These are phyloP conservation scores for Starmera quercuum DNA, from an alignment of 805 yeast species.

Conservation along the genomic window DNA sequence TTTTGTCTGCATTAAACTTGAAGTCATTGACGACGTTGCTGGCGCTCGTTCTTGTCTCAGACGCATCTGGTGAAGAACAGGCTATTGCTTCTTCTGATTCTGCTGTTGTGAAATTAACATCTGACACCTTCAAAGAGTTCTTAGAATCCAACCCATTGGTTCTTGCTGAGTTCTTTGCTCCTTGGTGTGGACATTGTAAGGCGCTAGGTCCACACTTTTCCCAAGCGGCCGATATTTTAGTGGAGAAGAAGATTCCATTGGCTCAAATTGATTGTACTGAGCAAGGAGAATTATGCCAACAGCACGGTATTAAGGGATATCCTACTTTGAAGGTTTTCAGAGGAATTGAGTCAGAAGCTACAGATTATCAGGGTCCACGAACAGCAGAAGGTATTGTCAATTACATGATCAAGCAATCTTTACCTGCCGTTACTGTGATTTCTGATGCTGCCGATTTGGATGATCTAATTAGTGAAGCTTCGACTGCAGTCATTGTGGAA, in stretches of 20 bases:
- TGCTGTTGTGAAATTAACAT: slow-evolving; percentile 75
- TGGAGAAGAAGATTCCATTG: slow-evolving; percentile 54
- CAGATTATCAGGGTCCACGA: slow-evolving; percentile 82
- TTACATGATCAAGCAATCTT: slow-evolving; percentile 73
- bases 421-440: slow-evolving; percentile 62
- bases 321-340: slow-evolving; percentile 79
- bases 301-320: slow-evolving; percentile 68
- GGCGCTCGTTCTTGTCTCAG: slow-evolving; percentile 23
- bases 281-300: slow-evolving; percentile 62
- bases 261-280: slow-evolving; percentile 86
- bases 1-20: slow-evolving; percentile 23
- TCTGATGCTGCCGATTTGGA: slow-evolving; percentile 42
- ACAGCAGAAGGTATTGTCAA: slow-evolving; percentile 67
- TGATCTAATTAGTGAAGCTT: slow-evolving; percentile 35
- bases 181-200: slow-evolving; percentile 99
- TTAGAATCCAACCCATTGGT: slow-evolving; percentile 69
- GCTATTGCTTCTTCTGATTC: slow-evolving; percentile 79
- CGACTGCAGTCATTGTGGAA: slow-evolving; percentile 53
- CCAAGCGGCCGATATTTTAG: slow-evolving; percentile 60
- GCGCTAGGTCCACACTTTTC: slow-evolving; percentile 74
- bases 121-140: slow-evolving; percentile 58
- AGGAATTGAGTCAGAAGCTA: slow-evolving; percentile 31
- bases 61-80: slow-evolving; percentile 37
- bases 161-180: slow-evolving; percentile 83
- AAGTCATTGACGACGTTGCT: slow-evolving; percentile 33